Evolutionary conservation across 2,329 filamentous ascomycete species (phyloP), one percentile per base, ranked within the genome.

Genomic region (Thelonectria rubi): DNA sequence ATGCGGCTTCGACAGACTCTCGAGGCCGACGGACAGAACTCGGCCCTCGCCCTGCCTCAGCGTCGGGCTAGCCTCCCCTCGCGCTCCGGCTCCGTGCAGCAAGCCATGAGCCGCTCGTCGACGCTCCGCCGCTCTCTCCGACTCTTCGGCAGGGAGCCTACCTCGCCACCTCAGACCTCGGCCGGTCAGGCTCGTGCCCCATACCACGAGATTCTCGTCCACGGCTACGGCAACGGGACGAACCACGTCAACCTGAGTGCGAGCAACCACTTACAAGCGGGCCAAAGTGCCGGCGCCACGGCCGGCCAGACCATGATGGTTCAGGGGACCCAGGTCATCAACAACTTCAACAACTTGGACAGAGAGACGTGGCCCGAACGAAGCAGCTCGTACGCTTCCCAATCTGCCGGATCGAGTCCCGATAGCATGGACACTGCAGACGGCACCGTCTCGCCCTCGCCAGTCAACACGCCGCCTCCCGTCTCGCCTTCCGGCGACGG

Each of bases 211-310:
- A 85, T 86, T 26, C 74, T 85, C 0, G 78, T 86, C 7, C 77
- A 81, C 5, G 82, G 83, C 1, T 86, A 86, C 60, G 84, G 84
- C 10, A 86, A 86, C 50, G 83, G 82, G 1, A 84, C 80, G 2
- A 82, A 82, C 37, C 66, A 74, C 2, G 77, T 79, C 4, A 74
- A 64, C 20, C 45, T 75, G 7, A 24, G 24, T 6, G 71, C 71
- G 5, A 24, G 7, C 24, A 7, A 24, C 24, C 24, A 24, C n/a
- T n/a, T n/a, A n/a, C n/a, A n/a, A n/a, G n/a, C n/a, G n/a, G n/a
- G n/a, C n/a, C n/a, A n/a, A n/a, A n/a, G n/a, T n/a, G n/a, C n/a
- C n/a, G n/a, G n/a, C n/a, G n/a, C n/a, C n/a, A n/a, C n/a, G 24
- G 7, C 7, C 24, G 24, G 24, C 24, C 24, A 24, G 24, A 4